Conservation (phyloP, 140 eudicot species). For the Stevia rebaudiana region DNA sequence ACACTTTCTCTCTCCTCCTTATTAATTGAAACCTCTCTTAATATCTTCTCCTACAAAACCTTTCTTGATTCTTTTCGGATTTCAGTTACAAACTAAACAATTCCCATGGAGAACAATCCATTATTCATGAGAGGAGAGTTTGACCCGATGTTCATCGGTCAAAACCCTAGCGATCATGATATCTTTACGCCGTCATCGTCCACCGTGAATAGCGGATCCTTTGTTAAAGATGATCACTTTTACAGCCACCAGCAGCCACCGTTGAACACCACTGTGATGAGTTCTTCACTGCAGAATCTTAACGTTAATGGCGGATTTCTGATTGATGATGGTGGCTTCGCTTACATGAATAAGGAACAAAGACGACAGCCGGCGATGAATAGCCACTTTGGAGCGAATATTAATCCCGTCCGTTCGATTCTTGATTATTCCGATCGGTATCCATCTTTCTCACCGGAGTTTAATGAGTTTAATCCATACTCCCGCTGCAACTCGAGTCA, state of each 20-base stretch:
- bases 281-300: constrained; percentile 14
- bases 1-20: constrained; percentile 4
- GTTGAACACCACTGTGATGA: neutral
- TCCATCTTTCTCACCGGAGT: neutral
- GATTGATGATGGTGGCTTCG: neutral
- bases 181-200: constrained; percentile 19
- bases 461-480: constrained; percentile 3
- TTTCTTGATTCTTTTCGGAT: constrained; percentile 18
- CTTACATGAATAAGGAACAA: constrained; percentile 16
- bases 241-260: constrained; percentile 15
- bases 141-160: constrained; percentile 25
- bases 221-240: neutral
- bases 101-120: constrained; percentile 26
- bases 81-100: constrained; percentile 26
- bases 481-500: constrained; percentile 13
- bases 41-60: constrained; percentile 27
- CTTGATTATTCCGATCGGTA: constrained; percentile 6
- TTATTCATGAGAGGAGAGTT: constrained; percentile 12
- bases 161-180: constrained; percentile 25
- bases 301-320: constrained; percentile 11
- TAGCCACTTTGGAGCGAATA: neutral
- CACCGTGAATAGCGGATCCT: neutral
- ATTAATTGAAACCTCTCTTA: constrained; percentile 5
- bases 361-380: constrained; percentile 11
- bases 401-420: constrained; percentile 31